A percentile compares a stretch with the other conserved stretches of the same genome.
Evolutionary conservation across 176 grass and related monocot genomes (phyloP).

Genomic region (Eragrostis curvula): DNA sequence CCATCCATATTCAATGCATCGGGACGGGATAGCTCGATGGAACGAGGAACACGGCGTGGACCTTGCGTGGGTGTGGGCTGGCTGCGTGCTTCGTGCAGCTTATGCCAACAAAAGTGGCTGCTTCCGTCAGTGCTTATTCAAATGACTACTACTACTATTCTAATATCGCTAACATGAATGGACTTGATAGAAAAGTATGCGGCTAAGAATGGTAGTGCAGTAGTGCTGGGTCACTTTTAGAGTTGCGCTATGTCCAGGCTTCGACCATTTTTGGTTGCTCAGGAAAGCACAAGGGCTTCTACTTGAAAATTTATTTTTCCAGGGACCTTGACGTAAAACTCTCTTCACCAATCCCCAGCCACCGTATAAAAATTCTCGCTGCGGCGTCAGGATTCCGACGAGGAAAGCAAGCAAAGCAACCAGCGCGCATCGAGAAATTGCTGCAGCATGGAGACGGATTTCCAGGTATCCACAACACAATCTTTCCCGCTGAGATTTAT

Average conservation of each 20-base stretch:
- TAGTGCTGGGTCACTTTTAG: background rate
- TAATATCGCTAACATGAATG: background rate
- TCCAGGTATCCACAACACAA: conserved; percentile 35
- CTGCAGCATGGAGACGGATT: conserved; percentile 40
- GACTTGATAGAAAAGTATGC: background rate
- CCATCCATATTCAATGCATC: background rate
- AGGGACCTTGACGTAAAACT: background rate
- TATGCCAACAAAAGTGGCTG: conserved; percentile 2
- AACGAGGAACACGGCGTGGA: background rate
- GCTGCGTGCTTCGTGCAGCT: background rate
- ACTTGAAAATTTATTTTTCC: background rate
- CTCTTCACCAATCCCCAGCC: background rate
- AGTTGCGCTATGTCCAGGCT: too few relatives aligned
- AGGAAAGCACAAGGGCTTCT: background rate
- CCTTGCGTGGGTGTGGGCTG: background rate
- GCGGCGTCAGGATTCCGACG: background rate
- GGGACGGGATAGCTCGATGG: background rate
- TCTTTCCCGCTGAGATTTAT: background rate
- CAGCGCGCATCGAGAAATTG: background rate
- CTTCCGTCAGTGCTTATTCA: background rate
- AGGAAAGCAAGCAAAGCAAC: background rate
- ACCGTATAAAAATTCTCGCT: background rate
- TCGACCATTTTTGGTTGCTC: background rate
- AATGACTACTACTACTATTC: too few relatives aligned
- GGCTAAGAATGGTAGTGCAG: background rate